Evolutionary conservation across 2,329 filamentous ascomycete species (phyloP), one percentile per base, ranked within the genome.

Genomic region (Xylariaceae sp.): DNA sequence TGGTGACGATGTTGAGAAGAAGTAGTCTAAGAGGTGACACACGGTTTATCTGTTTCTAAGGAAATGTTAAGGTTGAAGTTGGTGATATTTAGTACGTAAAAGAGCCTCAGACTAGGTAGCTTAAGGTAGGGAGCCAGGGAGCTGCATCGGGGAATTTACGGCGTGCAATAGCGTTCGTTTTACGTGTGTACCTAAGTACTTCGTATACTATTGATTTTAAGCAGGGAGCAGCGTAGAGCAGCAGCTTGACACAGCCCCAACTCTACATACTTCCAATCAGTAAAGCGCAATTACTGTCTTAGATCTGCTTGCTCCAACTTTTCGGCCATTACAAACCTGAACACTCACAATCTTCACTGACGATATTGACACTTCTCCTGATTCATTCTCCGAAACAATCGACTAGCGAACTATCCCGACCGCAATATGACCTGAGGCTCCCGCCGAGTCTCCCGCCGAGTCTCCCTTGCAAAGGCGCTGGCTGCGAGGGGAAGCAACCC

Each of bases 401-500:
- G 5, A 54, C 42, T 37, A 37, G 23, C 14, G 32, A 50, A 42
- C 29, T 32, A 20, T 29, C 20, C 49, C 20, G 19, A 40, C 41
- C 54, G 18, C 60, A 64, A 52, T 53, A 67, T 67, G 65, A 62
- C 59, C 54, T 66, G 52, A 66, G 46, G 47, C n/a, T n/a, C n/a
- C n/a, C n/a, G n/a, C n/a, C n/a, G n/a, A n/a, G n/a, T 44, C 54
- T 21, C 37, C 48, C 29, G 58, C 48, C 45, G 18, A 48, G 48
- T 54, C 41, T 47, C 50, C 59, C 51, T 56, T 52, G 40, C 55
- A 52, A 60, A 58, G 54, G 59, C 60, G 65, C 54, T 43, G 77
- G 75, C n/a, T 26, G 23, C 23, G 73, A 65, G 72, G 54, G 56
- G 59, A 32, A 62, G 54, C 53, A 41, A 56, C 55, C 52, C 40